phyloP scores from a whole-genome alignment of 139 green algal species.

The Tetraselmis striata region DNA sequence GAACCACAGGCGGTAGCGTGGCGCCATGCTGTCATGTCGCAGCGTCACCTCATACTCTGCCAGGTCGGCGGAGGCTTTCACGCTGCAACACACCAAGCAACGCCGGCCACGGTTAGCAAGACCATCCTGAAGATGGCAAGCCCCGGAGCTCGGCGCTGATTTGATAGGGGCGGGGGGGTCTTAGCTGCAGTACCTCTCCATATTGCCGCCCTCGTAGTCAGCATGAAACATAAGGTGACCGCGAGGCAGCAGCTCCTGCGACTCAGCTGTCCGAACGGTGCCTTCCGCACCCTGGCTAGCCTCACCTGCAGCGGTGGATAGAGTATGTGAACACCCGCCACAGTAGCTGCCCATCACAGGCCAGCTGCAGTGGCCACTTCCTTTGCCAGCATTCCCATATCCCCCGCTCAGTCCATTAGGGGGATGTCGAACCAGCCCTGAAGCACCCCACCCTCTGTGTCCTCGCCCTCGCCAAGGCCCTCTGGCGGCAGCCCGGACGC shows the following conservation, averaged over 20 bases:
- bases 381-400: too few relatives aligned
- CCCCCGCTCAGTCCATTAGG: too few relatives aligned
- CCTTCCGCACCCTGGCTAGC: not conserved
- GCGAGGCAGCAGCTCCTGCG: not conserved
- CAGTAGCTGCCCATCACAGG: too few relatives aligned
- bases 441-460: too few relatives aligned
- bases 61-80: conserved; percentile 6
- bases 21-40: conserved; percentile 18
- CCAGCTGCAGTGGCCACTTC: too few relatives aligned
- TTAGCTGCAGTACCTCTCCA: conserved; percentile 4
- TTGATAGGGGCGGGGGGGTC: not conserved
- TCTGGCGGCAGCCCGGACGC: not conserved
- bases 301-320: not conserved
- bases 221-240: conserved; percentile 16
- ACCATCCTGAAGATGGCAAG: too few relatives aligned
- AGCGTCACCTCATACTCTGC: conserved; percentile 31
- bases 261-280: not conserved
- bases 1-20: conserved; percentile 43
- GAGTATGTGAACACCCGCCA: too few relatives aligned
- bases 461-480: not conserved
- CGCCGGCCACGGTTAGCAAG: too few relatives aligned
- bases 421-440: too few relatives aligned
- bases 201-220: conserved; percentile 35
- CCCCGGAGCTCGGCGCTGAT: not conserved
- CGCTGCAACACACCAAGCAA: not conserved